Base-by-base conservation (phyloP, 2,329 filamentous ascomycete species). In the Colletotrichum neosansevieriae region DNA sequence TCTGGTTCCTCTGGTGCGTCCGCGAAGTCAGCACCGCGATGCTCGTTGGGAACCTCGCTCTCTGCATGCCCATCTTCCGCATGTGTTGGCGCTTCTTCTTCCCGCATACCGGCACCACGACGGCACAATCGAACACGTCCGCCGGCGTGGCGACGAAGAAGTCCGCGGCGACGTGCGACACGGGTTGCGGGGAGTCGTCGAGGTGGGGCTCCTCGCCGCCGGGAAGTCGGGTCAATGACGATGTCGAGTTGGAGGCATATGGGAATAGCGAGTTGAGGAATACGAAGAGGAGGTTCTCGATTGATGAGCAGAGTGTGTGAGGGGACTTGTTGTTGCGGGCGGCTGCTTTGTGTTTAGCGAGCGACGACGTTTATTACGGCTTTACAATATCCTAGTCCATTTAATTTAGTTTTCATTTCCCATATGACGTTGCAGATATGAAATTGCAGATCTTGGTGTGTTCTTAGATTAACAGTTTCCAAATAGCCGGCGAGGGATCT, bases 1-100 rank as follows among this genome's bases (percentile, higher is more conserved):
- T 70, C 4, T 70, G 67, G 67, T 67, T 70, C 38, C 45, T 67
- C 44, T 70, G 67, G 67, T 53, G 45, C 40, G 58, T 70, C 13
- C 67, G 67, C 58, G 67, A 70, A 24, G 13, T 54, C 15, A 67
- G 63, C 34, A 67, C 51, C 40, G 63, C 67, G 4, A 70, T 67
- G 67, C n/a, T 70, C 7, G 67, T 70, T 21, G 63, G 67, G 9
- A 70, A 70, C 45, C 63, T 70, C 15, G 32, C 66, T 11, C 58
- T 70, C 10, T 51, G 63, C 53, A 63, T 67, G 45, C 67, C 67
- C n/a, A 38, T 58, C 32, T 36, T 58, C 19, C 38, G 47, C 19
- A 36, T 45, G 9, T 51, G 38, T 21, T 70, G 66, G 66, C 49
- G 29, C 38, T 42, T 40, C 40, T 38, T 68, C 61, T 53, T 59